Evolutionary conservation across 371 early-diverging fungal species (phyloP).

Genomic region (Lichtheimia ornata): DNA sequence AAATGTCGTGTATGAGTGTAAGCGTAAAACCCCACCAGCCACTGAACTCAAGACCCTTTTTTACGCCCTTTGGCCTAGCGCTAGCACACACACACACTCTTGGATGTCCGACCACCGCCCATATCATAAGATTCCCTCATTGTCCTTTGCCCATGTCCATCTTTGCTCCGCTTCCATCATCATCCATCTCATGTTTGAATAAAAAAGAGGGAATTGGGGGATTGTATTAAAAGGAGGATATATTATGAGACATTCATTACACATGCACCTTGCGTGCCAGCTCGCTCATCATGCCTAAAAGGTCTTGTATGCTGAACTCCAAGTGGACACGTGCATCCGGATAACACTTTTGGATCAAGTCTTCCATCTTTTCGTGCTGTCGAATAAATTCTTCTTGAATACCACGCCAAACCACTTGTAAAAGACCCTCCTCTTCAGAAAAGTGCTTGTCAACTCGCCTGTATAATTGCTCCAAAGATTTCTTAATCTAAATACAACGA

Average conservation of each 20-base stretch:
- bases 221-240: no score
- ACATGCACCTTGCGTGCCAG: constrained; percentile 57
- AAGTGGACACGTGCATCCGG: constrained; percentile 80
- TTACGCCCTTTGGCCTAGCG: no score
- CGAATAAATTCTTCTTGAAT: constrained; percentile 88
- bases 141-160: no score
- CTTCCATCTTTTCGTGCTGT: constrained; percentile 80
- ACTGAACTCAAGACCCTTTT: no score
- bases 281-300: constrained; percentile 69
- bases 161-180: no score
- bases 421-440: constrained; percentile 78
- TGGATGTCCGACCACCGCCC: no score
- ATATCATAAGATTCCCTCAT: no score
- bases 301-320: constrained; percentile 88
- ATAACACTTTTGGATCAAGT: constrained; percentile 81
- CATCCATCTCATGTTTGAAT: no score
- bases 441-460: constrained; percentile 94
- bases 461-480: constrained; percentile 79
- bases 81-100: no score
- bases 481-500: constrained; percentile 57
- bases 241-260: constrained; percentile 12
- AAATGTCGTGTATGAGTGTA: no score
- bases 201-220: no score
- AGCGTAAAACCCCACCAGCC: no score
- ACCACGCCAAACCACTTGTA: constrained; percentile 90